Percentiles rank a stretch among this genome's conserved stretches.
These are phyloP conservation scores for Metschnikowia arizonensis DNA, from an alignment of 805 yeast genomes.

Conservation along the genomic window DNA sequence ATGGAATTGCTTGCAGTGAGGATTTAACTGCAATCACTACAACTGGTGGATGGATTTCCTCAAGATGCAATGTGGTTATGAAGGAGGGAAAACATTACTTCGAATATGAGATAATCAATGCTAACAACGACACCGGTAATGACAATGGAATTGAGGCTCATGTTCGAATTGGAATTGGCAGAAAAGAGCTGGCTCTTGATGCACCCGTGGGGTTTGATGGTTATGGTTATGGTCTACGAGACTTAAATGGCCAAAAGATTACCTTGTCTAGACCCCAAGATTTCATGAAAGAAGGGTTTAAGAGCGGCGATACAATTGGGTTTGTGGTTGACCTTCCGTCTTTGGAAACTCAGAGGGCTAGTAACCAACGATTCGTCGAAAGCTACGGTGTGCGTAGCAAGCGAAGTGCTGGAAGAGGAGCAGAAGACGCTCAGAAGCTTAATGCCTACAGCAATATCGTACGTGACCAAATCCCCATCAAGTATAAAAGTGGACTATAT, in stretches of 20 bases:
- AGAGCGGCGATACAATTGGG: conserved; percentile 80
- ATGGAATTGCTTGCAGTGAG: conserved; percentile 41
- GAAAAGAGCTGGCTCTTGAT: conserved; percentile 85
- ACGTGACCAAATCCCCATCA: conserved; percentile 85
- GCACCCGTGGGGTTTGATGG: conserved; percentile 96
- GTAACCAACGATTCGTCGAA: conserved; percentile 30
- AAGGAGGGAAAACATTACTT: conserved; percentile 78
- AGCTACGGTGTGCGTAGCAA: conserved; percentile 2
- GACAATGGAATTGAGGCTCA: conserved; percentile 39
- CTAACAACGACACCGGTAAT: conserved; percentile 44
- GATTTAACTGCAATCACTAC: conserved; percentile 47
- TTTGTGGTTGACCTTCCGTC: conserved; percentile 67
- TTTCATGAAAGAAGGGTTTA: conserved; percentile 54
- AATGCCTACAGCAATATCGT: conserved; percentile 40
- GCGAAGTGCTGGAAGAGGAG: not conserved
- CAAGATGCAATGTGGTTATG: conserved; percentile 68
- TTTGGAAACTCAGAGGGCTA: conserved; percentile 39
- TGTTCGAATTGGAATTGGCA: conserved; percentile 76
- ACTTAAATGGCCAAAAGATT: conserved; percentile 67
- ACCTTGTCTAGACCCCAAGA: conserved; percentile 67
- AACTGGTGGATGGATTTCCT: conserved; percentile 73
- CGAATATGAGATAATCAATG: conserved; percentile 60
- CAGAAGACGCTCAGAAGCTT: conserved; percentile 15
- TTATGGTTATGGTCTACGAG: conserved; percentile 88
- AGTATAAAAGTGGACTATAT: conserved; percentile 69